Evolutionary conservation across 2,329 filamentous ascomycete species (phyloP).

Genomic region (Phialocephala subalpina): DNA sequence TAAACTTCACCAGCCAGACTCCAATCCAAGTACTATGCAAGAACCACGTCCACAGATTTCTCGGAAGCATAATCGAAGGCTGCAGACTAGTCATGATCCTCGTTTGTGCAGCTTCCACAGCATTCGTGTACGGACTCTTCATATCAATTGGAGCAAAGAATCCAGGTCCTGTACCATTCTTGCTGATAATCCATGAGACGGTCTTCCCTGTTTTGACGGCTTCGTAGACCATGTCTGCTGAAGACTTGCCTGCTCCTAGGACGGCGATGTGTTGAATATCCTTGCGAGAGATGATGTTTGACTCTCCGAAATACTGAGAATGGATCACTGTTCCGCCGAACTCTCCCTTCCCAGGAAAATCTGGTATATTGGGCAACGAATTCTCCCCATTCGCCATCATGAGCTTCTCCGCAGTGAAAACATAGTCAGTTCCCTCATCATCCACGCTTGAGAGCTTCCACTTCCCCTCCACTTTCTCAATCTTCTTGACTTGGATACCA

Average conservation of each 20-base stretch:
- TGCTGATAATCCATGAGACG: slow-evolving; percentile 47
- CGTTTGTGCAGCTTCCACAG: slow-evolving; percentile 34
- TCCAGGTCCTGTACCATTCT: slow-evolving; percentile 43
- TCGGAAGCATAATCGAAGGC: slow-evolving; percentile 26
- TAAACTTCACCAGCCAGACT: slow-evolving; percentile 31
- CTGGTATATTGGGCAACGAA: slow-evolving; percentile 42
- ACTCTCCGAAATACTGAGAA: slow-evolving; percentile 45
- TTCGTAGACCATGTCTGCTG: slow-evolving; percentile 49
- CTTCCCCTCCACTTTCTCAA: slow-evolving; percentile 32
- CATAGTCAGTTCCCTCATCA: background rate
- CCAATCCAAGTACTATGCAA: slow-evolving; percentile 33
- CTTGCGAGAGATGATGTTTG: slow-evolving; percentile 35
- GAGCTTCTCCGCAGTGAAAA: slow-evolving; percentile 19
- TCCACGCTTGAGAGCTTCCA: slow-evolving; percentile 18
- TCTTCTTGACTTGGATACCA: slow-evolving; percentile 33
- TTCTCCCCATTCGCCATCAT: slow-evolving; percentile 28
- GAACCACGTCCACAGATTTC: slow-evolving; percentile 28
- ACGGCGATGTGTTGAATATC: slow-evolving; percentile 42
- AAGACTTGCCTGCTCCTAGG: slow-evolving; percentile 48
- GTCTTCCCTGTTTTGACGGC: slow-evolving; percentile 43
- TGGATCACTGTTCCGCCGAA: slow-evolving; percentile 45
- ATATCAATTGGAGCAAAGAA: slow-evolving; percentile 40
- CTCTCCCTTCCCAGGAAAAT: slow-evolving; percentile 38
- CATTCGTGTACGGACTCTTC: slow-evolving; percentile 39
- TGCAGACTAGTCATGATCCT: slow-evolving; percentile 21